Evolutionary conservation across 2,329 filamentous ascomycete genomes (phyloP), one percentile per base, ranked within the genome.

Genomic region (Balansia obtecta): DNA sequence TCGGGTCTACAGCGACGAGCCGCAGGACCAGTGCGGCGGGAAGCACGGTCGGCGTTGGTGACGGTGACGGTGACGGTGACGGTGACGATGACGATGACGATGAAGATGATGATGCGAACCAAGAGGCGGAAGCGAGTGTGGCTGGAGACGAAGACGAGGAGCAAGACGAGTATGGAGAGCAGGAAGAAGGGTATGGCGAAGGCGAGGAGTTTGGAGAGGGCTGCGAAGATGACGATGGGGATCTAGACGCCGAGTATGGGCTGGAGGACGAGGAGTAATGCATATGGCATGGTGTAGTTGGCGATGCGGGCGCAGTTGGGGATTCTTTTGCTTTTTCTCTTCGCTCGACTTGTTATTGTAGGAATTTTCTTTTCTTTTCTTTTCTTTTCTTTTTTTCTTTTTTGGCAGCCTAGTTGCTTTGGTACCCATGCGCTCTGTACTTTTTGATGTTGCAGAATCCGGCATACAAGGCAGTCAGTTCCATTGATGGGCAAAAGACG

Each of bases 1-100:
- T 74, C 0, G 76, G 75, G 0, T 77, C 75, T 22, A 71, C 71
- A 12, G 70, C 71, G 0, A 75, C 71, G 38, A 77, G 74, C 51
- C 68, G 69, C 47, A 70, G 62, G 61, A 71, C 63, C 18, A 69
- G 67, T 41, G 52, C 65, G 34, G 66, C 63, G 1, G 66, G 65
- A 0, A 70, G 68, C 33, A 61, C 61, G 10, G 55, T 67, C 12
- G 65, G 65, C 7, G 66, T 55, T 0, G 65, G 68, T n/a, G n/a
- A n/a, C n/a, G n/a, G n/a, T n/a, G n/a, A n/a, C n/a, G n/a, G n/a
- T n/a, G n/a, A n/a, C n/a, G n/a, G n/a, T n/a, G n/a, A n/a, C n/a
- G n/a, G n/a, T n/a, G n/a, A n/a, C 9, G 66, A 67, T 2, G 64
- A 58, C 0, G 64, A 59, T 1, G 67, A 66, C 4, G 63, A 58